These are phyloP conservation scores for Protea cynaroides DNA, from an alignment of 164 flowering plant genomes.

Conservation along the genomic window DNA sequence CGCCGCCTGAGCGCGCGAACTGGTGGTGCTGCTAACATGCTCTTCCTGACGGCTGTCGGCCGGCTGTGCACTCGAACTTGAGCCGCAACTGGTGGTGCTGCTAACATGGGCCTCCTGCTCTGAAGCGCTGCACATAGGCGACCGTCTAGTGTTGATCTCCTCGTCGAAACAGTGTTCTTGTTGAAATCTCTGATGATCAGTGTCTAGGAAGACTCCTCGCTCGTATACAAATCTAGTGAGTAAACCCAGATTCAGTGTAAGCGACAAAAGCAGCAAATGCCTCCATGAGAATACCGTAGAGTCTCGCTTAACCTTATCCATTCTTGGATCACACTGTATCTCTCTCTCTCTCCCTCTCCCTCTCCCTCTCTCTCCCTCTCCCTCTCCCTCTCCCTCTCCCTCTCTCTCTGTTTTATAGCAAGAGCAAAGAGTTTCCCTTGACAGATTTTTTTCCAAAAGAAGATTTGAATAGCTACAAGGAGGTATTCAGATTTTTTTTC, in stretches of 20 bases:
- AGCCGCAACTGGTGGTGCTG: too few relatives aligned
- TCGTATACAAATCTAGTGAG: slow-evolving; percentile 22
- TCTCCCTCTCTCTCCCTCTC: too few relatives aligned
- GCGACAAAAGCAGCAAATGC: slow-evolving; percentile 39
- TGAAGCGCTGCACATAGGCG: background rate
- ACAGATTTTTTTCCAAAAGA: too few relatives aligned
- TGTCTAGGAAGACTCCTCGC: background rate
- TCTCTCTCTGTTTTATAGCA: too few relatives aligned
- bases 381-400: too few relatives aligned
- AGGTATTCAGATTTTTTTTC: too few relatives aligned
- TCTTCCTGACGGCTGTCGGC: too few relatives aligned
- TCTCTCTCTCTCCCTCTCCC: too few relatives aligned
- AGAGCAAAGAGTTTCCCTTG: too few relatives aligned
- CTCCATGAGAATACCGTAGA: slow-evolving; percentile 20
- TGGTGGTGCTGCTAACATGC: too few relatives aligned
- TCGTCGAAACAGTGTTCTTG: background rate
- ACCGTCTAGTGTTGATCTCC: background rate
- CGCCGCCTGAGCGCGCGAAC: background rate
- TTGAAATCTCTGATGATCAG: background rate
- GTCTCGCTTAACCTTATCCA: background rate
- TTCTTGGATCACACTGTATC: background rate
- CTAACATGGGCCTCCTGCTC: slow-evolving; percentile 5
- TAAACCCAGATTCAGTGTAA: slow-evolving; percentile 49
- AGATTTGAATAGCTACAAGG: too few relatives aligned
- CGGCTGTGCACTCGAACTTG: background rate